Percentiles rank a stretch among this genome's conserved stretches.
These are phyloP conservation scores for Huntiella savannae DNA, from an alignment of 2,329 filamentous ascomycete genomes.

Conservation along the genomic window DNA sequence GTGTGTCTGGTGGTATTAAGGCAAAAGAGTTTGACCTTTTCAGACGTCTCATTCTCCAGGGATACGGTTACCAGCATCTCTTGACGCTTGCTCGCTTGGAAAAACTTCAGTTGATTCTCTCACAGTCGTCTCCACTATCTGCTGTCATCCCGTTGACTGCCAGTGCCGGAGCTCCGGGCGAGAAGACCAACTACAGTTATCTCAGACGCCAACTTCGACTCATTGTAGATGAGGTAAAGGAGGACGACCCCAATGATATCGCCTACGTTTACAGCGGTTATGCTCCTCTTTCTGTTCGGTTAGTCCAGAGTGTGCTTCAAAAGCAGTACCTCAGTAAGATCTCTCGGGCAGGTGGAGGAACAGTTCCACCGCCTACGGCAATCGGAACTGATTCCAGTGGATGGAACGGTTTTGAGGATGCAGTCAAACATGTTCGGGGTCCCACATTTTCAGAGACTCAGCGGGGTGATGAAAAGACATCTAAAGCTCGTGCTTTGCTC, in stretches of 20 bases:
- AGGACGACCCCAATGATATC: slow-evolving; percentile 82
- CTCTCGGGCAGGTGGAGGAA: slow-evolving; percentile 38
- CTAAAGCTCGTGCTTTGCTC: slow-evolving; percentile 67
- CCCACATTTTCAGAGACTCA: slow-evolving; percentile 84
- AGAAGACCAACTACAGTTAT: slow-evolving; percentile 77
- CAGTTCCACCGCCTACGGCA: slow-evolving; percentile 18
- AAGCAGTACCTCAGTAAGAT: slow-evolving; percentile 66
- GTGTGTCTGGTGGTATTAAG: slow-evolving; percentile 72
- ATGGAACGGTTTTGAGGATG: slow-evolving; percentile 87
- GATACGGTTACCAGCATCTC: slow-evolving; percentile 88
- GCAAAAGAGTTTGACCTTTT: slow-evolving; percentile 79
- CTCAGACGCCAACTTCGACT: slow-evolving; percentile 71
- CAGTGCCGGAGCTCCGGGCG: slow-evolving; percentile 32
- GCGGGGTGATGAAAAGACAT: slow-evolving; percentile 79
- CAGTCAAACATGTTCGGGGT: slow-evolving; percentile 70
- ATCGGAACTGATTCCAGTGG: slow-evolving; percentile 44
- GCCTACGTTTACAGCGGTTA: slow-evolving; percentile 98
- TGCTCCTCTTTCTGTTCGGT: slow-evolving; percentile 73
- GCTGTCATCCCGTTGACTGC: slow-evolving; percentile 62
- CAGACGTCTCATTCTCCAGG: slow-evolving; percentile 70
- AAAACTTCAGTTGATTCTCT: slow-evolving; percentile 69
- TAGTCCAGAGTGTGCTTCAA: slow-evolving; percentile 83
- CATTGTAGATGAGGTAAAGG: slow-evolving; percentile 91
- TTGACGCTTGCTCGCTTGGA: slow-evolving; percentile 77
- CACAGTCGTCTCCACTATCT: slow-evolving; percentile 57